A percentile compares a stretch with the other conserved stretches of the same genome.
These are phyloP conservation scores for Pseudocohnilembus persalinus DNA, from an alignment of 169 alveolate genomes.

Conservation along the genomic window DNA sequence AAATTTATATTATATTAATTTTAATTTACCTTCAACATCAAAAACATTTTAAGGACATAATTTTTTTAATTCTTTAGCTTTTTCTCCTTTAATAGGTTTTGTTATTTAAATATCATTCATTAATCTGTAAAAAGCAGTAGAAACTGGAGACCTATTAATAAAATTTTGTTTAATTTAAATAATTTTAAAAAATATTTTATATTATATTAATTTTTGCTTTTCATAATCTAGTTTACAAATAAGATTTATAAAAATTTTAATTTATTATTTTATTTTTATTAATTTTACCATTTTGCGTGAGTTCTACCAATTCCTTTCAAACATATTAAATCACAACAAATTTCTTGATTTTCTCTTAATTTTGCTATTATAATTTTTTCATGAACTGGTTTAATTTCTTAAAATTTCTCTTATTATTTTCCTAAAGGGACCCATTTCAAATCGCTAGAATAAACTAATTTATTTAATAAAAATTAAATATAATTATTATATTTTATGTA, in stretches of 20 bases:
- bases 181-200: no score
- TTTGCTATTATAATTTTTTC: slow-evolving; percentile 95
- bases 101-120: slow-evolving; percentile 81
- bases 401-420: slow-evolving; percentile 82
- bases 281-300: slow-evolving; percentile 96
- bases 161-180: no score
- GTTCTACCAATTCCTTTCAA: slow-evolving; percentile 97
- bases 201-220: no score
- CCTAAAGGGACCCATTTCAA: slow-evolving; percentile 94
- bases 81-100: slow-evolving; percentile 83
- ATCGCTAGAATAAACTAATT: slow-evolving; percentile 87
- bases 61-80: slow-evolving; percentile 87
- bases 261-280: no score
- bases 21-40: slow-evolving; percentile 77
- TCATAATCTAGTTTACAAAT: no score
- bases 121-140: slow-evolving; percentile 97
- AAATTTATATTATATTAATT: no score
- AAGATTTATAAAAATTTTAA: no score
- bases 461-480: slow-evolving; percentile 46
- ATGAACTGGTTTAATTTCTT: slow-evolving; percentile 91
- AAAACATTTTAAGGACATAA: slow-evolving; percentile 96
- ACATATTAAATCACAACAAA: slow-evolving; percentile 91
- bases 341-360: slow-evolving; percentile 96
- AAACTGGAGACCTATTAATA: slow-evolving; percentile 90
- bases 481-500: no score